Base-by-base conservation (phyloP, 257 asterid genomes). In the Paulownia fortunei region DNA sequence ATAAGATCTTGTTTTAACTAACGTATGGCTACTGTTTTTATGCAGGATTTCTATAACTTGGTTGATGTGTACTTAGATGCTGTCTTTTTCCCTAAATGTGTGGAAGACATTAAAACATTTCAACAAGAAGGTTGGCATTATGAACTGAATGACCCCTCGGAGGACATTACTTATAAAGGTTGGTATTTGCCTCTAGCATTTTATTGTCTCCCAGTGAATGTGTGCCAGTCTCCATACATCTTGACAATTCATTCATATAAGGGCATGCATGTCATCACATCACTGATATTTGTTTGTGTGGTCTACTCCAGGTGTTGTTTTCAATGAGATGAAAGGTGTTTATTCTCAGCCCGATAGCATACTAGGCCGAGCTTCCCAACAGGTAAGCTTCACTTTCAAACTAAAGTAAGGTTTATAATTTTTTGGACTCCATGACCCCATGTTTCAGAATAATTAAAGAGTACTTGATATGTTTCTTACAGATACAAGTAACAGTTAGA, bases 111-210 rank as follows among this genome's bases (percentile, higher is more conserved):
- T 47, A 93, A 89, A 86, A 96, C 97, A 26, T 96, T 96, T 86
- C 98, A 96, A 82, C 99, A 96, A 82, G 99, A 93, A 88, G 99
- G 99, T 64, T 96, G 99, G 99, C 99, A 96, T 88, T 96, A 93
- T 76, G 99, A 96, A 74, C 86, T 96, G 79, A 92, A 96, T 83
- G 97, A 93, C 85, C 96, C 97, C 61, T 96, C 97, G 1, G 99
- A 96, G 81, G 97, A 93, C 78, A 96, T 96, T 76, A 96, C 97
- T 9, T 93, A 90, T 76, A 96, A 96, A 92, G 99, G 99, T 93
- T 61, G 39, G 72, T 63, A 26, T 64, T 62, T 80, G 27, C 39
- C 42, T 39, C 15, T 42, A 42, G 39, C 11, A 69, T 39, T 32
- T 11, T 32, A 34, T 64, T 58, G 19, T 56, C 67, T 77, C 23